phyloP scores from a whole-genome alignment of 73 alveolate genomes.

The Symbiodinium pilosum region DNA sequence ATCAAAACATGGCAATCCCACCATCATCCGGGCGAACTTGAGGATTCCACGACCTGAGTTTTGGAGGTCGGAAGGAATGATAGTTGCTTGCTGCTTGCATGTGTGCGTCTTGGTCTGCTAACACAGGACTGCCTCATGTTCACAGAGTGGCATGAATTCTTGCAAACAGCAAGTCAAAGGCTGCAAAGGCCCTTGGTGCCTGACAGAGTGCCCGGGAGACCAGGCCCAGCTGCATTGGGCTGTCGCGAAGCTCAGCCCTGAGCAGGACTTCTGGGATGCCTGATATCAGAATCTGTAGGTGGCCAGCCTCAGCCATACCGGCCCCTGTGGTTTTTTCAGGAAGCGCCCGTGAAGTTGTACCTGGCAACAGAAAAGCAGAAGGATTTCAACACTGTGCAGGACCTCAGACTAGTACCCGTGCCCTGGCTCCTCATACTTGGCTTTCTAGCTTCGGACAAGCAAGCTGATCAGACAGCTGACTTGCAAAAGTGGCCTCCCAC shows the following conservation, averaged over 20 bases:
- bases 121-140: too few relatives aligned
- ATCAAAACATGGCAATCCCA: not conserved
- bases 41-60: constrained; percentile 89
- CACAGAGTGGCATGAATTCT: too few relatives aligned
- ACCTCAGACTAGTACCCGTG: too few relatives aligned
- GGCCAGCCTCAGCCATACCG: constrained; percentile 51
- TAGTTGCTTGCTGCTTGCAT: too few relatives aligned
- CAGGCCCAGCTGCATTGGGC: constrained; percentile 83
- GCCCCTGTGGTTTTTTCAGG: constrained; percentile 46
- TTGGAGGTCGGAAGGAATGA: too few relatives aligned
- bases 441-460: not conserved
- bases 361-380: not conserved
- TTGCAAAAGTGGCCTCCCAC: constrained; percentile 33
- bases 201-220: constrained; percentile 70
- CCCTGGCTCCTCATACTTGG: too few relatives aligned
- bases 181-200: too few relatives aligned
- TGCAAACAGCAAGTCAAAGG: too few relatives aligned
- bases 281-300: too few relatives aligned
- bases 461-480: not conserved
- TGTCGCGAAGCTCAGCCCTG: constrained; percentile 83
- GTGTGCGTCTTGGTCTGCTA: too few relatives aligned
- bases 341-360: constrained; percentile 91
- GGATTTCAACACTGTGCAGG: too few relatives aligned
- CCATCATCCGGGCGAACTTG: constrained; percentile 89
- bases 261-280: too few relatives aligned